Conservation (phyloP, 768 basidiomycete genomes). For the Termitomyces sp. region DNA sequence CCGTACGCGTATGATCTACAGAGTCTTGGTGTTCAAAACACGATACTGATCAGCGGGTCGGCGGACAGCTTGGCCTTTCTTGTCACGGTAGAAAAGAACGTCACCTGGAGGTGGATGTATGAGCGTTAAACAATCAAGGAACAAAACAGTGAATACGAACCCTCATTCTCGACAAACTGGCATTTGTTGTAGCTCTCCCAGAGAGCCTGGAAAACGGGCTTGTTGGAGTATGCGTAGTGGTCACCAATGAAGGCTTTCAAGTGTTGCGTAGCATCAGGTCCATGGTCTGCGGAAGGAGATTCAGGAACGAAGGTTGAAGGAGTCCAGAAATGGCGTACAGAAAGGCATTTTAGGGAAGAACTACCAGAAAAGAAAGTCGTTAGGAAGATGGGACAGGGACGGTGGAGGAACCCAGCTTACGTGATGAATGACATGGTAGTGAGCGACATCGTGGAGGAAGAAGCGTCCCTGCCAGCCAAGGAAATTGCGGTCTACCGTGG, state of each 20-base stretch:
- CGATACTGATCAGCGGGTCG: too few species aligned
- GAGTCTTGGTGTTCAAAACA: too few species aligned
- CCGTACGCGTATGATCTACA: too few species aligned
- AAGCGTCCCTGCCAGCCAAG: constrained; percentile 64
- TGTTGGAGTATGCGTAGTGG: constrained; percentile 41
- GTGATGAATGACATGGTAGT: constrained; percentile 62
- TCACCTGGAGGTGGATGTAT: background rate
- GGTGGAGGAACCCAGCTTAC: constrained; percentile 20
- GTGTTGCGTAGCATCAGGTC: constrained; percentile 47
- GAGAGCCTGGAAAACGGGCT: constrained; percentile 40
- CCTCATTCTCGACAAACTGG: constrained; percentile 56
- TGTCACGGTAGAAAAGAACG: too few species aligned
- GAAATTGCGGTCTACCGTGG: constrained; percentile 56
- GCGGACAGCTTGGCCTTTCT: too few species aligned
- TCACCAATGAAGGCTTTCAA: constrained; percentile 46
- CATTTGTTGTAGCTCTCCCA: constrained; percentile 55
- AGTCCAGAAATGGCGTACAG: constrained; percentile 28
- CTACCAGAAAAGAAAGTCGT: constrained; percentile 19
- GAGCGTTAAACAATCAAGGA: background rate
- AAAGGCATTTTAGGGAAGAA: constrained; percentile 62
- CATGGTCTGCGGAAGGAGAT: constrained; percentile 41
- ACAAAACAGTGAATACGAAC: constrained; percentile 16
- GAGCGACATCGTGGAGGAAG: constrained; percentile 62
- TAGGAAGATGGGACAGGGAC: background rate
- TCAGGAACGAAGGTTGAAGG: background rate